Evolutionary conservation across 192 early-diverging fungal species (phyloP).

Genomic region (Globomyces pollinis-pini): DNA sequence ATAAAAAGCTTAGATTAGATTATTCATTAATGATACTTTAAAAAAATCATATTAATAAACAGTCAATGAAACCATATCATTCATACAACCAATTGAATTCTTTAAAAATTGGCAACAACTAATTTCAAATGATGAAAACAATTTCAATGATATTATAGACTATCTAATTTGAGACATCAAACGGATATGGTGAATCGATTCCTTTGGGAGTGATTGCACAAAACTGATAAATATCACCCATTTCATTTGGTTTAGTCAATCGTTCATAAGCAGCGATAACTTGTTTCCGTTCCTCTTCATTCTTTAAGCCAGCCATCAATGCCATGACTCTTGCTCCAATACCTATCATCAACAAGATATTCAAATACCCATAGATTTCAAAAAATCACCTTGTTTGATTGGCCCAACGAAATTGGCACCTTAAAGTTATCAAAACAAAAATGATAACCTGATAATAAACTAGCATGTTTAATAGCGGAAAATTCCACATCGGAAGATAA

Average conservation of each 20-base stretch:
- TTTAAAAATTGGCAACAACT: too few relatives aligned
- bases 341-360: too few relatives aligned
- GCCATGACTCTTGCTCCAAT: conserved; percentile 46
- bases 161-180: too few relatives aligned
- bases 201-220: neutral
- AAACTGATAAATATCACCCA: conserved; percentile 73
- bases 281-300: conserved; percentile 32
- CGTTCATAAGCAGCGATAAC: conserved; percentile 61
- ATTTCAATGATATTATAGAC: too few relatives aligned
- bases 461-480: conserved; percentile 54
- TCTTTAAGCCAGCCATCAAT: conserved; percentile 21
- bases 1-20: too few relatives aligned
- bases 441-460: conserved; percentile 26
- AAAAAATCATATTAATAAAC: too few relatives aligned
- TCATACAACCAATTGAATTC: too few relatives aligned
- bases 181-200: neutral
- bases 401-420: conserved; percentile 51
- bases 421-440: conserved; percentile 19
- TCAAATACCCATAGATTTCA: conserved; percentile 73
- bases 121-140: too few relatives aligned
- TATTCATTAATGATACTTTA: too few relatives aligned
- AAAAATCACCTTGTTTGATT: conserved; percentile 57
- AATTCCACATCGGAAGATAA: conserved; percentile 93
- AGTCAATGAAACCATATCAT: too few relatives aligned
- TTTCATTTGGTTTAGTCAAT: conserved; percentile 57